phyloP scores from a whole-genome alignment of 148 eudicot species.

The Pouteria glomerata region DNA sequence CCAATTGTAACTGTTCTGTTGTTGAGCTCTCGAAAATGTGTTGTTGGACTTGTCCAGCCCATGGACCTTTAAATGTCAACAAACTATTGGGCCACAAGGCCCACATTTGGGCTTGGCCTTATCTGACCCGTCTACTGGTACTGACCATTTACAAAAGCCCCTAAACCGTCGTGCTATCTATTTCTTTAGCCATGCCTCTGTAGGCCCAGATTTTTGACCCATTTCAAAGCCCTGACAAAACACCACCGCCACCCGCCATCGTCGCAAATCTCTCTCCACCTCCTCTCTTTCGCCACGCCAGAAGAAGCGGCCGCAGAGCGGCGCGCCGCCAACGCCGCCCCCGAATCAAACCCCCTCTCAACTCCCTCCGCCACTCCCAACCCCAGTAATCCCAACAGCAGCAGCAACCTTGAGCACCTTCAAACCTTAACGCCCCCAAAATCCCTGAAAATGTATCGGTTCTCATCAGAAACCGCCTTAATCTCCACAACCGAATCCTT shows the following conservation, averaged over 20 bases:
- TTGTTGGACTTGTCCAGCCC: too few species aligned
- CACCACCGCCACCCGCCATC: conserved; percentile 9
- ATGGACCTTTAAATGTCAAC: too few species aligned
- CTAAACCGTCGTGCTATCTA: too few species aligned
- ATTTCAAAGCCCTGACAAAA: conserved; percentile 38
- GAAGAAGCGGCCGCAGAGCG: conserved; percentile 82
- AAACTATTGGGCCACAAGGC: too few species aligned
- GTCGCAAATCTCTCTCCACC: conserved; percentile 30
- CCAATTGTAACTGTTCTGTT: too few species aligned
- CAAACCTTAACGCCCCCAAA: conserved; percentile 67
- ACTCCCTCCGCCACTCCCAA: conserved; percentile 37
- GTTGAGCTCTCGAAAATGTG: too few species aligned
- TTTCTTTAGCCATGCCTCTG: conserved; percentile 39
- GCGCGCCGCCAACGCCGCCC: conserved; percentile 79
- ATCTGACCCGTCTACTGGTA: too few species aligned
- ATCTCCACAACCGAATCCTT: conserved; percentile 67
- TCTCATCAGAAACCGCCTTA: conserved; percentile 71
- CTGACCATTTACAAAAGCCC: too few species aligned
- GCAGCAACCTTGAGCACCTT: conserved; percentile 25
- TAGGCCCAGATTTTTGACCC: conserved; percentile 44
- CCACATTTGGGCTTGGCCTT: too few species aligned
- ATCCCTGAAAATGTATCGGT: conserved; percentile 66
- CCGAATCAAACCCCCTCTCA: conserved; percentile 76
- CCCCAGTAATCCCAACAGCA: conserved; percentile 9
- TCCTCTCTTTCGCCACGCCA: conserved; percentile 64